phyloP scores from a whole-genome alignment of 345 rosid species.

The Corymbia maculata region DNA sequence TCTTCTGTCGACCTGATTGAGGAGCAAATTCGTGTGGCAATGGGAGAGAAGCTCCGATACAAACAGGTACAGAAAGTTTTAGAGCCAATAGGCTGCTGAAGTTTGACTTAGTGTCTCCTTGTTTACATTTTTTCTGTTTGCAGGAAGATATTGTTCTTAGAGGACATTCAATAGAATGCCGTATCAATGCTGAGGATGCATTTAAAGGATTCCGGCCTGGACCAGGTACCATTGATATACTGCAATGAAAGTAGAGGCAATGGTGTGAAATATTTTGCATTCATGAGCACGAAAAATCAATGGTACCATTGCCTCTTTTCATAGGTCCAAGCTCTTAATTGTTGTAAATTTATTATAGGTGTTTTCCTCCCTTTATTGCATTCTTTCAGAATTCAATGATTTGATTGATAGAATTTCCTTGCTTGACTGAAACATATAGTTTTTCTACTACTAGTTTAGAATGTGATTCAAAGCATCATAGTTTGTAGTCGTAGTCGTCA shows the following conservation, averaged over 20 bases:
- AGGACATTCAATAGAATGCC: slow-evolving; percentile 98
- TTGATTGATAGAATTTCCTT: not conserved
- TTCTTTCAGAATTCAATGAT: not conserved
- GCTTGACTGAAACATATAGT: not conserved
- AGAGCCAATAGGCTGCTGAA: not conserved
- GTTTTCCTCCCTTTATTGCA: not conserved
- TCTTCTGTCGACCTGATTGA: slow-evolving; percentile 90
- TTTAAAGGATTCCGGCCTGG: slow-evolving; percentile 98
- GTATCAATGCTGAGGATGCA: slow-evolving; percentile 98
- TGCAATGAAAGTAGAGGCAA: not conserved
- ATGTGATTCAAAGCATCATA: not conserved
- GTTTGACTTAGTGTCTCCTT: not conserved
- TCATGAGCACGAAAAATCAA: not conserved
- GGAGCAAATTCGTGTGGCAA: slow-evolving; percentile 82
- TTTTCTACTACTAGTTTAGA: not conserved
- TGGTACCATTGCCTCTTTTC: not conserved
- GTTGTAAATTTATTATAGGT: not conserved
- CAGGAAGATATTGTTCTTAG: slow-evolving; percentile 94
- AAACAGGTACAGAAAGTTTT: slow-evolving; percentile 48
- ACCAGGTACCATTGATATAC: slow-evolving; percentile 45
- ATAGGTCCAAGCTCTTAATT: not conserved
- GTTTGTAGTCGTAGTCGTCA: not conserved
- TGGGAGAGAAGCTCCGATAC: slow-evolving; percentile 87
- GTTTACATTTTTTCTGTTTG: not conserved
- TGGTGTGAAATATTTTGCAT: not conserved